Percentiles rank a stretch among this genome's conserved stretches.
Conservation (phyloP, 2,329 filamentous ascomycete genomes). For the Pseudogymnoascus sp. region DNA sequence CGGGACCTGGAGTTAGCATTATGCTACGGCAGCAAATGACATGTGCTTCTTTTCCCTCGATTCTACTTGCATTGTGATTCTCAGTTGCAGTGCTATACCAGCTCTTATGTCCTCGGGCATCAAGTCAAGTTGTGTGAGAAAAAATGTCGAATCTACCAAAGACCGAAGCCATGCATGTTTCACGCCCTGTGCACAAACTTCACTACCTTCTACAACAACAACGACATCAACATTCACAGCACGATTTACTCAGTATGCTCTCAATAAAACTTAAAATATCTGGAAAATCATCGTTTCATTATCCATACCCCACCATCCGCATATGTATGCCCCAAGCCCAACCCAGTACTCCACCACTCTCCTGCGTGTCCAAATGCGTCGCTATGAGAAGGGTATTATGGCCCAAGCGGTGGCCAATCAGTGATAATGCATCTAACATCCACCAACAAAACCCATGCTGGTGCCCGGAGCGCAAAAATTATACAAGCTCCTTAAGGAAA, state of each 20-base stretch:
- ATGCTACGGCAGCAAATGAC: slow-evolving; percentile 17
- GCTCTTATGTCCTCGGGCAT: background rate
- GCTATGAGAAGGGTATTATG: slow-evolving; percentile 6
- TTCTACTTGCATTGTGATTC: slow-evolving; percentile 6
- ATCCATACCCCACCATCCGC: background rate
- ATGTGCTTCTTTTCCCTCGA: slow-evolving; percentile 12
- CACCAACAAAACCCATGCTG: background rate
- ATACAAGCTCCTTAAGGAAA: slow-evolving; percentile 18
- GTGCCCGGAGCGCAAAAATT: slow-evolving; percentile 9
- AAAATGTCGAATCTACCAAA: too few species aligned
- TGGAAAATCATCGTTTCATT: background rate
- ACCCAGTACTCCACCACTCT: slow-evolving; percentile 1
- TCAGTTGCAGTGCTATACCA: background rate
- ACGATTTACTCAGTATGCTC: background rate
- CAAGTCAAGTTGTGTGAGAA: background rate
- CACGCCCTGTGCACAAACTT: background rate
- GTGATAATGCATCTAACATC: slow-evolving; percentile 5
- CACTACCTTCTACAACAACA: background rate
- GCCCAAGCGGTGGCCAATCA: slow-evolving; percentile 6
- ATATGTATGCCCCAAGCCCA: slow-evolving; percentile 4
- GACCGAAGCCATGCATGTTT: background rate
- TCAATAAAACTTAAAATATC: background rate
- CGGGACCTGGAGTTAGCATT: slow-evolving; percentile 16
- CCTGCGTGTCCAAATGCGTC: slow-evolving; percentile 3
- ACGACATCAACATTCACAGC: too few species aligned